Evolutionary conservation across 139 green algal species (phyloP).

Genomic region (Chlorella vulgaris): DNA sequence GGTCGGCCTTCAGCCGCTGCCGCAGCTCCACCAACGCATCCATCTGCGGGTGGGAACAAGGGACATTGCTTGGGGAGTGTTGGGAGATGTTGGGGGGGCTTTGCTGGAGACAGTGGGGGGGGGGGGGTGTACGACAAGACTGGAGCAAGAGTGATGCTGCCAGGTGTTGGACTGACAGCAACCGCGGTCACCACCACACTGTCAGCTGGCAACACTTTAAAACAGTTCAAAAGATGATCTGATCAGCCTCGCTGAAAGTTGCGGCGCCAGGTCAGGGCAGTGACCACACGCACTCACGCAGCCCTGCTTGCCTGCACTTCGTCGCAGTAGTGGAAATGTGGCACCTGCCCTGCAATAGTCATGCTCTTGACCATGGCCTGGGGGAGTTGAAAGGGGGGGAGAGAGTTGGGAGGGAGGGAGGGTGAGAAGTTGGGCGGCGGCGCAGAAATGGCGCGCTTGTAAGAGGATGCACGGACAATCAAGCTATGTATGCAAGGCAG

Average conservation of each 20-base stretch:
- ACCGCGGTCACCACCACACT: too few relatives aligned
- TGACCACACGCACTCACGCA: background rate
- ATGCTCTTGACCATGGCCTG: constrained; percentile 83
- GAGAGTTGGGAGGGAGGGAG: background rate
- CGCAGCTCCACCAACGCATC: constrained; percentile 65
- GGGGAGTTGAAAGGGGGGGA: background rate
- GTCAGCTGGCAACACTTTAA: too few relatives aligned
- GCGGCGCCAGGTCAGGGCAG: background rate
- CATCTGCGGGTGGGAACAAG: constrained; percentile 34
- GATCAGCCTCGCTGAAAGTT: too few relatives aligned
- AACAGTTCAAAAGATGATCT: too few relatives aligned
- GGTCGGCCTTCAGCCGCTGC: constrained; percentile 42
- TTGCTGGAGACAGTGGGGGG: too few relatives aligned
- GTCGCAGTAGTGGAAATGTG: constrained; percentile 88
- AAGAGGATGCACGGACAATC: too few relatives aligned
- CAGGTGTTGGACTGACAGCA: too few relatives aligned
- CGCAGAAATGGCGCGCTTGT: too few relatives aligned
- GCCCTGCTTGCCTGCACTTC: constrained; percentile 58
- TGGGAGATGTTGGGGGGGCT: background rate
- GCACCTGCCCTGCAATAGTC: constrained; percentile 64
- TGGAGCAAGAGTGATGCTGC: too few relatives aligned
- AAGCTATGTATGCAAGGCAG: too few relatives aligned
- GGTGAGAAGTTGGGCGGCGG: too few relatives aligned
- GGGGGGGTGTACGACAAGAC: too few relatives aligned
- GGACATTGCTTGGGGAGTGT: background rate